Percentiles rank a stretch among this genome's conserved stretches.
Evolutionary conservation across 768 basidiomycete genomes (phyloP).

Genomic region (Trametes cubensis): DNA sequence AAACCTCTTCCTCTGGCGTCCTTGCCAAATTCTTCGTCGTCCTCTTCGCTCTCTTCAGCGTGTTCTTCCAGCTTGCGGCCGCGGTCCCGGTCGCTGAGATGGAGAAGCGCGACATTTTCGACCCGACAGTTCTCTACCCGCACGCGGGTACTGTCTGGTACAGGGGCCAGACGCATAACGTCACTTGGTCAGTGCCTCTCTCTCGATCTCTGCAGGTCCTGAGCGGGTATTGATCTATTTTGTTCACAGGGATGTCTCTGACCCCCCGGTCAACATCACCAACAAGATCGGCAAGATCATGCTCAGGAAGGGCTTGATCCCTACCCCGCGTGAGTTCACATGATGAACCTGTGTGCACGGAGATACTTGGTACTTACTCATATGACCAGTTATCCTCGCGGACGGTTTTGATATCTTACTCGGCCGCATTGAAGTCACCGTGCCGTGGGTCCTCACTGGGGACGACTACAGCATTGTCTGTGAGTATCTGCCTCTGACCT

Average conservation of each 20-base stretch:
- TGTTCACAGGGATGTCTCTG: conserved; percentile 32
- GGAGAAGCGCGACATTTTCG: conserved; percentile 21
- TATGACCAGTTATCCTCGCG: conserved; percentile 36
- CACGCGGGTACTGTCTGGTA: conserved; percentile 25
- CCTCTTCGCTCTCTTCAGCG: conserved; percentile 9
- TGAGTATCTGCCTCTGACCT: conserved; percentile 33
- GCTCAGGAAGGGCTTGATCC: conserved; percentile 28
- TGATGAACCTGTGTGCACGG: no score
- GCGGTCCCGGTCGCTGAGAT: conserved; percentile 9
- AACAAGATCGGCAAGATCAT: conserved; percentile 30
- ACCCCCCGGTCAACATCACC: conserved; percentile 44
- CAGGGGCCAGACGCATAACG: conserved; percentile 24
- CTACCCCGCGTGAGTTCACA: conserved; percentile 32
- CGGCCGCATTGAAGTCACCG: conserved; percentile 40
- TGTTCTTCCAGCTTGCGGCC: conserved; percentile 18
- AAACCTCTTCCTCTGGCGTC: neutral
- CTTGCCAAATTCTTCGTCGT: conserved; percentile 1
- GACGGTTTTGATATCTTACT: conserved; percentile 38
- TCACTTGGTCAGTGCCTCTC: conserved; percentile 22
- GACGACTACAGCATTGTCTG: conserved; percentile 42
- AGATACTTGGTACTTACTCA: neutral
- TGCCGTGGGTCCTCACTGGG: conserved; percentile 39
- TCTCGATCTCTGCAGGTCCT: no score
- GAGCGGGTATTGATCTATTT: no score
- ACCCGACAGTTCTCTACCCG: conserved; percentile 24